Evolutionary conservation across 2,329 filamentous ascomycete genomes (phyloP).

Genomic region (Pseudogymnoascus sp.): DNA sequence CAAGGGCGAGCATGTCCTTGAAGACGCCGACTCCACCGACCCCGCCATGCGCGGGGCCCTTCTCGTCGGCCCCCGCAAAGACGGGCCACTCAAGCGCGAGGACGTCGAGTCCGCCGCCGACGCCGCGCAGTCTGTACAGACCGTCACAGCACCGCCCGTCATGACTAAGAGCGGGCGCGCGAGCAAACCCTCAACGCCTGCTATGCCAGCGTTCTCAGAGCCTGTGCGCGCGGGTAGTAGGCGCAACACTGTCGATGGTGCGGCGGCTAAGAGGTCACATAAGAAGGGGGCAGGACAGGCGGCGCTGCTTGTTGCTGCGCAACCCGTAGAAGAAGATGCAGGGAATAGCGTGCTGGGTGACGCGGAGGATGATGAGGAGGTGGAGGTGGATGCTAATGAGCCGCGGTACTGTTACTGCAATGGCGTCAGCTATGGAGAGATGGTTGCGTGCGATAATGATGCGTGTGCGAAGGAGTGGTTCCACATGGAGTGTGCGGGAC

Average conservation of each 20-base stretch:
- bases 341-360: slow-evolving; percentile 32
- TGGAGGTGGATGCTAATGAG: slow-evolving; percentile 60
- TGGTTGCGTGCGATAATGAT: slow-evolving; percentile 72
- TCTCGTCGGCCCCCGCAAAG: slow-evolving; percentile 34
- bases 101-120: slow-evolving; percentile 39
- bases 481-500: slow-evolving; percentile 71
- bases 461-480: slow-evolving; percentile 74
- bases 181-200: slow-evolving; percentile 59
- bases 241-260: slow-evolving; percentile 32
- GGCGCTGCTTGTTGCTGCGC: slow-evolving; percentile 25
- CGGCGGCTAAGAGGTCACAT: slow-evolving; percentile 43
- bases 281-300: slow-evolving; percentile 45
- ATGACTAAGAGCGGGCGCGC: slow-evolving; percentile 57
- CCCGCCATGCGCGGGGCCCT: slow-evolving; percentile 21
- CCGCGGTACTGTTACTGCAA: slow-evolving; percentile 74
- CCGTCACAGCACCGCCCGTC: slow-evolving; percentile 35
- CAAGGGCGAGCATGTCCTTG: slow-evolving; percentile 26
- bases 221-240: slow-evolving; percentile 44
- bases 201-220: slow-evolving; percentile 51
- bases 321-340: slow-evolving; percentile 25
- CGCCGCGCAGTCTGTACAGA: slow-evolving; percentile 27
- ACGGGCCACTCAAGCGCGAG: slow-evolving; percentile 40
- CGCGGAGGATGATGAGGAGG: slow-evolving; percentile 42
- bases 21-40: slow-evolving; percentile 29
- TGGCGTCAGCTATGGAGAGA: slow-evolving; percentile 71